Conservation (phyloP, 176 grass and related monocot genomes). For the Juncus effusus region DNA sequence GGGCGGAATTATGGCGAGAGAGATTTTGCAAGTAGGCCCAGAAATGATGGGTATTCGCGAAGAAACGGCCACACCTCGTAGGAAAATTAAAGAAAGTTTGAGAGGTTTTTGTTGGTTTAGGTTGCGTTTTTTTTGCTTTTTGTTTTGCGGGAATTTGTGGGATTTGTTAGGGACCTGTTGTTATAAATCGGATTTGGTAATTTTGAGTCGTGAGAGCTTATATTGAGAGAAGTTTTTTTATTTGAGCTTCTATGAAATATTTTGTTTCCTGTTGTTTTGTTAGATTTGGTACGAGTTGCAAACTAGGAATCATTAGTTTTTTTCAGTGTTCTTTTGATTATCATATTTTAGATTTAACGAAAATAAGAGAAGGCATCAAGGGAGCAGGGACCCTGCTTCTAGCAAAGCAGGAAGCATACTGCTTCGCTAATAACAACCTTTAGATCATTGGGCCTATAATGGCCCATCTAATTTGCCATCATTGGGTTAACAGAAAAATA, state of each 20-base stretch:
- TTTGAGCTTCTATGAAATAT: conserved; percentile 15
- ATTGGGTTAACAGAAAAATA: no score
- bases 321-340: no score
- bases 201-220: conserved; percentile 30
- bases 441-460: no score
- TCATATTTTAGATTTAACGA: no score
- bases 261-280: conserved; percentile 17
- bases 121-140: conserved; percentile 22
- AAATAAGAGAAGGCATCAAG: no score
- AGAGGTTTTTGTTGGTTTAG: conserved; percentile 3
- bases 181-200: conserved; percentile 15
- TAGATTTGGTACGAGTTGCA: conserved; percentile 17
- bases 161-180: conserved; percentile 9
- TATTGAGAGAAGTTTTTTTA: conserved; percentile 9
- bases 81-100: background rate
- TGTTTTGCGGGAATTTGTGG: conserved; percentile 10
- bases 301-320: background rate
- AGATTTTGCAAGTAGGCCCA: conserved; percentile 5
- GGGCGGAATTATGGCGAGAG: conserved; percentile 5
- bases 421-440: no score
- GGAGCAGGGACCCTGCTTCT: no score
- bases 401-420: no score
- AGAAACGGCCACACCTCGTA: conserved; percentile 18
- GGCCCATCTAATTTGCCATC: no score
- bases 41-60: conserved; percentile 3